Percentiles rank a stretch among this genome's conserved stretches.
Evolutionary conservation across 2,329 filamentous ascomycete genomes (phyloP).

Genomic region (Pseudogymnoascus sp.): DNA sequence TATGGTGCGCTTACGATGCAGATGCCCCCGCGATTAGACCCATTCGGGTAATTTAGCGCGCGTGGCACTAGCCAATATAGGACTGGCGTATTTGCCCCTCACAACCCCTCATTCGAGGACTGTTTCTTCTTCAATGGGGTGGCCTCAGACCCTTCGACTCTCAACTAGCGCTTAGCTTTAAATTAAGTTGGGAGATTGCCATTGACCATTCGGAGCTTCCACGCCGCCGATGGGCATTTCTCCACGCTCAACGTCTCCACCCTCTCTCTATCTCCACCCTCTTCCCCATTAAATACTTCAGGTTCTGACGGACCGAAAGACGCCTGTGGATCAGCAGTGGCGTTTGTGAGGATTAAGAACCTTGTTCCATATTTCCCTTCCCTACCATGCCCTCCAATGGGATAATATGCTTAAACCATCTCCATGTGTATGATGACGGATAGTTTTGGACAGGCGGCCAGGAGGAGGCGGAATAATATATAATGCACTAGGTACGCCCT

Average conservation of each 20-base stretch:
- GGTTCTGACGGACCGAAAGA: constrained; percentile 12
- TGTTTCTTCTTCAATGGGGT: background rate
- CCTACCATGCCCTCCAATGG: background rate
- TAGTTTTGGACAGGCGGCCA: background rate
- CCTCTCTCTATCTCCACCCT: background rate
- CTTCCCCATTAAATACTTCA: background rate
- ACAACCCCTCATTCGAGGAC: background rate
- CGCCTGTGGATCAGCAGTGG: constrained; percentile 14
- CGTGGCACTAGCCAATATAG: background rate
- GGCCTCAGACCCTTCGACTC: background rate
- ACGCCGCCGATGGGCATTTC: background rate
- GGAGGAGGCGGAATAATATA: background rate
- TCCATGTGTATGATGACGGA: background rate
- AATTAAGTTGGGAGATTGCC: background rate
- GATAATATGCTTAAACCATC: background rate
- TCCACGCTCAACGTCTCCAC: background rate
- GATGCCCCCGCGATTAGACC: background rate
- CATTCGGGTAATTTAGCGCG: background rate
- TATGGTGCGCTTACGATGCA: background rate
- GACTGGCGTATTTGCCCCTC: background rate
- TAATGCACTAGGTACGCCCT: background rate
- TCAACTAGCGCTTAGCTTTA: background rate
- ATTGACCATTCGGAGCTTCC: background rate
- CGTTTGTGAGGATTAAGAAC: constrained; percentile 14
- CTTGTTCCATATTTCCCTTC: background rate